Evolutionary conservation across 345 rosid genomes (phyloP), one percentile per base, ranked within the genome.

Genomic region (Mangifera indica): DNA sequence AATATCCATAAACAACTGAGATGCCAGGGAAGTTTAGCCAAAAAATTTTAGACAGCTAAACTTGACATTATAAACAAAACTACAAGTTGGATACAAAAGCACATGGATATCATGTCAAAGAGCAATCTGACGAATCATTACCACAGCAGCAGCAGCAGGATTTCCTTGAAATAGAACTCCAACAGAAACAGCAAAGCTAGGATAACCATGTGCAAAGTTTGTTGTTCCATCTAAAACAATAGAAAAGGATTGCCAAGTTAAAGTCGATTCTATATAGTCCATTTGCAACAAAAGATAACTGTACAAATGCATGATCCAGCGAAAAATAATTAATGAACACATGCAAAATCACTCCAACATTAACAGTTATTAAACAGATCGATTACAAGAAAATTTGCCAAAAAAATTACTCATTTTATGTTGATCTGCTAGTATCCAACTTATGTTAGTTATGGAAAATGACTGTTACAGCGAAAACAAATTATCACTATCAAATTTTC

Each of bases 151-250:
- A 66, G 97, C 97, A 10, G 86, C 90, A 52, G 97, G 97, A 7
- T 76, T 89, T 72, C 98, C 97, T 15, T 72, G 91, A 81, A 83
- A 92, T 40, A 94, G 82, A 82, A 92, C 93, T 76, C 87, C 98
- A n/a, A 94, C 89, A 58, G 97, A 92, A 66, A 94, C 95, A 18
- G 98, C 97, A 85, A 92, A 94, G 87, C 97, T 90, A 37, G 97
- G 98, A 83, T 94, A 94, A 69, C 97, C 87, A 71, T 94, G 98
- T 7, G 98, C 93, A 70, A 94, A 94, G 81, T 92, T 92, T 62
- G 97, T 94, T 71, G 98, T 94, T 78, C 98, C 98, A 84, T 94
- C 98, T 90, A 72, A n/a, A 69, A 68, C 78, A 56, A 60, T n/a
- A 77, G 44, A 32, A 62, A 20, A 52, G 15, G 26, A 44, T 62